Evolutionary conservation across 2,329 filamentous ascomycete species (phyloP), one percentile per base, ranked within the genome.

Genomic region (Sclerotinia nivalis): DNA sequence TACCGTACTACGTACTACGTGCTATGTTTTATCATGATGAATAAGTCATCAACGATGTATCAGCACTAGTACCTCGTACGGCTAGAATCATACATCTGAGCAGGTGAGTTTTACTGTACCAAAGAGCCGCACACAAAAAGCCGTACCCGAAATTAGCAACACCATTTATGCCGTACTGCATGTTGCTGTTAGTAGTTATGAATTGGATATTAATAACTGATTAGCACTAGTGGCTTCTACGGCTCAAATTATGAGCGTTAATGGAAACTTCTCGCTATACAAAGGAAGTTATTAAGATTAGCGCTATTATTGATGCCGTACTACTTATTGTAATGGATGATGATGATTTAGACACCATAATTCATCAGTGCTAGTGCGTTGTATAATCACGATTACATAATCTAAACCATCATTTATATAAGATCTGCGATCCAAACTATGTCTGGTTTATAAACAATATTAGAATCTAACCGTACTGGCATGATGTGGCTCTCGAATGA

Each of bases 251-350:
- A 9, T 2, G 22, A 37, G 9, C 6, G 0, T 56, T 6, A 22
- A n/a, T 1, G 3, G 2, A 20, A 9, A 6, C 9, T 56, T 34
- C 1, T 6, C 20, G 10, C 18, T 37, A 0, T 2, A 1, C 8
- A 31, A 31, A 37, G 10, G 20, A 12, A n/a, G 0, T n/a, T 12
- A 56, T 13, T 0, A 7, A 22, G 15, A 12, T 34, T 12, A 10
- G 6, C 7, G 20, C 4, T 4, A 7, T 22, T 34, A 20, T 2
- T 22, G 8, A 37, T 13, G 2, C 9, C 18, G 22, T 1, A 37
- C 0, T 37, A 6, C 20, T 1, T n/a, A 34, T 34, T 5, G 20
- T 5, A 2, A 20, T 22, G 31, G 22, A n/a, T 10, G 1, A 20
- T n/a, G 28, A n/a, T 37, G 5, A 34, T 13, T 37, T 22, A 56